A percentile compares a stretch with the other conserved stretches of the same genome.
phyloP scores from a whole-genome alignment of 164 flowering plant genomes.

The Cinnamomum chago region DNA sequence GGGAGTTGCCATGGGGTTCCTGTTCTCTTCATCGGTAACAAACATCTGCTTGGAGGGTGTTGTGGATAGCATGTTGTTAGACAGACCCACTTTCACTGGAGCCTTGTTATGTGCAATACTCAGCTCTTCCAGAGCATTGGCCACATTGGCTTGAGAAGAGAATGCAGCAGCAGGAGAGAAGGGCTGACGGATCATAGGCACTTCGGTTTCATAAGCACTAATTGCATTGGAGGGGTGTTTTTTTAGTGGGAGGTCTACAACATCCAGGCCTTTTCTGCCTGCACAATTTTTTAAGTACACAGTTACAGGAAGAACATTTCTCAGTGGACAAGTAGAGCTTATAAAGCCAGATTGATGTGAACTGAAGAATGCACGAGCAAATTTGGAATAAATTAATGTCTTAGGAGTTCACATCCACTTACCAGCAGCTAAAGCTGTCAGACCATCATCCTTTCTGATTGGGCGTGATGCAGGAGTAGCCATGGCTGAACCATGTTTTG shows the following conservation, averaged over 20 bases:
- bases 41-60: conserved; percentile 39
- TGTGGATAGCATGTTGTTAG: conserved; percentile 19
- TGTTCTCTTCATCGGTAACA: conserved; percentile 31
- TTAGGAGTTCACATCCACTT: neutral
- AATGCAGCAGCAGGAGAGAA: conserved; percentile 68
- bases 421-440: conserved; percentile 41
- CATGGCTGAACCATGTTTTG: conserved; percentile 24
- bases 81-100: conserved; percentile 29
- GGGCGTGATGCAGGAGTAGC: conserved; percentile 20
- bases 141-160: conserved; percentile 37
- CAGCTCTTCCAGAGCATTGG: conserved; percentile 37
- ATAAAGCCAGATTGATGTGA: too few species aligned
- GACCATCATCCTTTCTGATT: conserved; percentile 37
- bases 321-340: neutral
- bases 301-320: neutral
- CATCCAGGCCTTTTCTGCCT: conserved; percentile 67
- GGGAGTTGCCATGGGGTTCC: conserved; percentile 45
- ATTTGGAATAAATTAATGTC: neutral
- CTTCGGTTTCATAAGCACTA: conserved; percentile 42
- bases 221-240: conserved; percentile 38
- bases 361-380: too few species aligned
- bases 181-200: conserved; percentile 55
- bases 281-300: neutral
- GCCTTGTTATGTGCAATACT: conserved; percentile 28
- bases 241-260: conserved; percentile 45